phyloP scores from a whole-genome alignment of 2,329 filamentous ascomycete genomes.

The Talaromyces sp. region DNA sequence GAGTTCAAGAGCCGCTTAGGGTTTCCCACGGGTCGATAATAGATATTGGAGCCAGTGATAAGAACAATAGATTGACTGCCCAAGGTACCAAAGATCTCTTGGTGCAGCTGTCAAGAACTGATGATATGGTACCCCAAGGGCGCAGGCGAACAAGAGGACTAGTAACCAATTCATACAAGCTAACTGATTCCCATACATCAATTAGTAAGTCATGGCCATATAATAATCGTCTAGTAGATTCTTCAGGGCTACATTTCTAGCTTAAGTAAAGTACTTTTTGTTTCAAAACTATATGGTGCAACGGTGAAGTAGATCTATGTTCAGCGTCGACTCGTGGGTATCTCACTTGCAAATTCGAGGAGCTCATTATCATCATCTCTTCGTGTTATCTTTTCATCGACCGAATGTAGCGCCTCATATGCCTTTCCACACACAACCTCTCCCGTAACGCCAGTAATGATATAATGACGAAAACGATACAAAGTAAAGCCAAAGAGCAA shows the following conservation, averaged over 20 bases:
- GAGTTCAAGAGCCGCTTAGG: too few relatives aligned
- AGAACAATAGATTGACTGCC: too few relatives aligned
- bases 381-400: slow-evolving; percentile 22
- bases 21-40: too few relatives aligned
- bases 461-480: slow-evolving; percentile 15
- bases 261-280: not conserved
- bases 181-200: too few relatives aligned
- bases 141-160: too few relatives aligned
- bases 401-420: slow-evolving; percentile 24
- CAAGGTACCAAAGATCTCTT: too few relatives aligned
- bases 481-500: slow-evolving; percentile 4
- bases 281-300: not conserved
- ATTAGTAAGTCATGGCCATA: not conserved
- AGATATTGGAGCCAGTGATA: too few relatives aligned
- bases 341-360: slow-evolving; percentile 43
- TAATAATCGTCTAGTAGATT: not conserved
- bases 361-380: slow-evolving; percentile 39
- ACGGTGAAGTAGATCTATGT: slow-evolving; percentile 21
- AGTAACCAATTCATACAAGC: too few relatives aligned
- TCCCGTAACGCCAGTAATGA: slow-evolving; percentile 26
- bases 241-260: not conserved
- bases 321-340: slow-evolving; percentile 47
- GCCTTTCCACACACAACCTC: slow-evolving; percentile 17
- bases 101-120: too few relatives aligned
- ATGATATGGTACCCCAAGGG: too few relatives aligned